phyloP scores from a whole-genome alignment of 2,329 filamentous ascomycete genomes.

The Fusarium metavorans region DNA sequence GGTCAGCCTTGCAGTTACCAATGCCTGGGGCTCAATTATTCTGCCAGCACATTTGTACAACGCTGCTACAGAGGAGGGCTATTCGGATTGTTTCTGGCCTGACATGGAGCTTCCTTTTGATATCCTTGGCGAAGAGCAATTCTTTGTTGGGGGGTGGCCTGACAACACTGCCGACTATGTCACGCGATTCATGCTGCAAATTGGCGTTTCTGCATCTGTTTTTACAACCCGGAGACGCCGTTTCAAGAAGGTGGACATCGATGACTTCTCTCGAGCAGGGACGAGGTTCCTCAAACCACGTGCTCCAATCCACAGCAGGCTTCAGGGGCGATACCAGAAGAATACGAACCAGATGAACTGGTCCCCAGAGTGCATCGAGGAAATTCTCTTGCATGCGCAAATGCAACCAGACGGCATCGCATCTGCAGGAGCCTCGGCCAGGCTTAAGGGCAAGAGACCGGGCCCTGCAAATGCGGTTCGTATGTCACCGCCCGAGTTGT shows the following conservation, averaged over 20 bases:
- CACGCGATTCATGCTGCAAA: neutral
- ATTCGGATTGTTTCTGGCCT: neutral
- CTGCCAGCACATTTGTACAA: neutral
- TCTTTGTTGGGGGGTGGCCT: neutral
- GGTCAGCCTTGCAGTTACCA: neutral
- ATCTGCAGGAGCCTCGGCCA: neutral
- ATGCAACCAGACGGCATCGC: too few species aligned
- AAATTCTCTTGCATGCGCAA: neutral
- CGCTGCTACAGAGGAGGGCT: neutral
- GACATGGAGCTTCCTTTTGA: neutral
- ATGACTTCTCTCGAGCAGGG: neutral
- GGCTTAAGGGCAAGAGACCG: neutral
- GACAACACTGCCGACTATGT: neutral
- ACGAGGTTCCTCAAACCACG: neutral
- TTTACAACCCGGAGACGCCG: neutral
- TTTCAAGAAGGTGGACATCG: neutral
- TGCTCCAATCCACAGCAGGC: neutral
- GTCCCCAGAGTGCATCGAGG: neutral
- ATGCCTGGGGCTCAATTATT: neutral
- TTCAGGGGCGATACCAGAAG: neutral
- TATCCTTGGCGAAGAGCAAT: neutral
- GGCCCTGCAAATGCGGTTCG: neutral
- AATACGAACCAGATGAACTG: neutral
- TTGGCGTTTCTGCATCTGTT: neutral
- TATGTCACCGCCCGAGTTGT: neutral